A percentile compares a stretch with the other conserved stretches of the same genome.
Conservation (phyloP, 345 rosid species). For the Lepidium africanum region DNA sequence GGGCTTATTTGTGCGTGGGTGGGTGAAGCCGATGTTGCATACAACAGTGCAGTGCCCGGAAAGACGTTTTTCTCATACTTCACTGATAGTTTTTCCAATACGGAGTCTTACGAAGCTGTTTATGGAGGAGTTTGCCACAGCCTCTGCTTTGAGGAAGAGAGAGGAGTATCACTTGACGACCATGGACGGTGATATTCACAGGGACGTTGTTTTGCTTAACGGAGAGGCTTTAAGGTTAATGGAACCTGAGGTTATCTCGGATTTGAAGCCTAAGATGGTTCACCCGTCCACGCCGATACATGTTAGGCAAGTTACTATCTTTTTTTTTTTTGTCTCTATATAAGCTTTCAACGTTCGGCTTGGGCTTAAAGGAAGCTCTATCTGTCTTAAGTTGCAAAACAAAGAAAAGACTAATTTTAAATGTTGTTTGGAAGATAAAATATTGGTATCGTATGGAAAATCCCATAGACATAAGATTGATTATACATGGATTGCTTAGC, state of each 20-base stretch:
- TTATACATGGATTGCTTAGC: not conserved
- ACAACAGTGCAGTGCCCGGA: no score
- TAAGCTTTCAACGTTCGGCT: constrained; percentile 42
- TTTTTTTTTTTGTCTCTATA: constrained; percentile 26
- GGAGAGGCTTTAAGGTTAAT: constrained; percentile 45
- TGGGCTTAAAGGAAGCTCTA: constrained; percentile 32
- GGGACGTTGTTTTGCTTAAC: constrained; percentile 47
- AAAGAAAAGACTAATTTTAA: no score
- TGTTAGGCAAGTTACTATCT: constrained; percentile 36
- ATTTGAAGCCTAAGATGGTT: constrained; percentile 35
- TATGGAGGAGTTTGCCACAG: no score
- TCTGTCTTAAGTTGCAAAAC: not conserved
- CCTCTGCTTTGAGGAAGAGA: constrained; percentile 25
- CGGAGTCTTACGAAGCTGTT: no score
- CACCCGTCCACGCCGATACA: constrained; percentile 28
- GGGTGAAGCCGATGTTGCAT: no score
- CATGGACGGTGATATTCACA: constrained; percentile 44
- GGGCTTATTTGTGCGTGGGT: no score
- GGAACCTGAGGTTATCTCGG: constrained; percentile 31
- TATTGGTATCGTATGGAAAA: not conserved
- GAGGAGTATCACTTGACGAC: constrained; percentile 66
- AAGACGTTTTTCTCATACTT: no score
- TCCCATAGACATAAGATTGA: not conserved
- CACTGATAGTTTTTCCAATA: no score
- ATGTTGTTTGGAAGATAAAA: no score